Percentiles rank a stretch among this genome's conserved stretches.
Conservation (phyloP, 2,329 filamentous ascomycete genomes). For the Aspergillus sp. region DNA sequence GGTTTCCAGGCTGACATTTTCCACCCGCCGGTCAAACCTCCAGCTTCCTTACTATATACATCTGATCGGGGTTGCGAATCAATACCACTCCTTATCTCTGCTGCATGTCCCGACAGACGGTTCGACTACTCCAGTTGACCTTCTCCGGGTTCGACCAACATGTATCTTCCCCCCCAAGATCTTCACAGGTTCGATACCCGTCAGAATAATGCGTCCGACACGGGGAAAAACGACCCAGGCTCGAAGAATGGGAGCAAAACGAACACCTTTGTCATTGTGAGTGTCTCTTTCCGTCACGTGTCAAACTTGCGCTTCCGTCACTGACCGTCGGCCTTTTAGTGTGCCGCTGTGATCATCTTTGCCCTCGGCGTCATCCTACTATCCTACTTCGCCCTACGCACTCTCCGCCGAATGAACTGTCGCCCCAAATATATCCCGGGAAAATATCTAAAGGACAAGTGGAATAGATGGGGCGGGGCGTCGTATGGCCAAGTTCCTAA, state of each 20-base stretch:
- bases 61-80: not conserved
- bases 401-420: conserved; percentile 42
- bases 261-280: conserved; percentile 29
- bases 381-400: conserved; percentile 39
- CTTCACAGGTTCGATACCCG: conserved; percentile 16
- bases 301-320: not conserved
- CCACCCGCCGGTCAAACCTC: not conserved
- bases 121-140: not conserved
- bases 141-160: conserved; percentile 6
- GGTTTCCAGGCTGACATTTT: not conserved
- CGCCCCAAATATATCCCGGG: conserved; percentile 53
- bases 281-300: conserved; percentile 8
- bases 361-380: conserved; percentile 26
- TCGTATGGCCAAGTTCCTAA: conserved; percentile 41
- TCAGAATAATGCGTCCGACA: conserved; percentile 7
- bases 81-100: not conserved
- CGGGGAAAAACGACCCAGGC: not conserved
- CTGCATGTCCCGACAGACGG: not conserved
- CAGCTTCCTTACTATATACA: not conserved
- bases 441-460: conserved; percentile 49
- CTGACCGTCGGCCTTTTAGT: conserved; percentile 18
- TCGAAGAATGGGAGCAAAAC: conserved; percentile 13
- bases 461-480: conserved; percentile 48
- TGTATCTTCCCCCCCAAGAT: conserved; percentile 19
- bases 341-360: conserved; percentile 30